Conservation (phyloP, 176 grass and related monocot genomes). For the Hyparrhenia diplandra region DNA sequence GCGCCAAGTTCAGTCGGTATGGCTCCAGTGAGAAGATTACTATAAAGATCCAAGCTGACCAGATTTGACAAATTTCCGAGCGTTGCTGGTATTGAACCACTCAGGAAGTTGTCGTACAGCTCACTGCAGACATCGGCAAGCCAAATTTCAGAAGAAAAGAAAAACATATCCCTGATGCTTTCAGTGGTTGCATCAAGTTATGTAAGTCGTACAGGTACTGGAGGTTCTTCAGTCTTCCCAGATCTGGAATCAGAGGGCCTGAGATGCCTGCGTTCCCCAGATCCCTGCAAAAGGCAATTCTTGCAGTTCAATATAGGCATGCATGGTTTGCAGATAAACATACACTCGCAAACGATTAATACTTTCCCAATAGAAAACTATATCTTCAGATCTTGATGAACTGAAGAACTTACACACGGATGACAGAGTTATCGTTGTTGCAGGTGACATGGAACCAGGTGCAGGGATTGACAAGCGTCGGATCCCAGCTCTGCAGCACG, state of each 20-base stretch:
- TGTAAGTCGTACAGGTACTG: conserved; percentile 25
- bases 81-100: conserved; percentile 4
- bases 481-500: conserved; percentile 44
- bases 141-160: not conserved
- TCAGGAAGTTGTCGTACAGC: not conserved
- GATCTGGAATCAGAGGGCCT: conserved; percentile 34
- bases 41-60: conserved; percentile 15
- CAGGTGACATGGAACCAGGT: conserved; percentile 38
- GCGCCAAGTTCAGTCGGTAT: conserved; percentile 28
- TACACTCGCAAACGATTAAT: not conserved
- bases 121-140: not conserved
- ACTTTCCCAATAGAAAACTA: not conserved
- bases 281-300: conserved; percentile 30
- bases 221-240: conserved; percentile 37
- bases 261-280: conserved; percentile 29
- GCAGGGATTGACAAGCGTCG: conserved; percentile 45
- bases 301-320: no score
- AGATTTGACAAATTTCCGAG: not conserved
- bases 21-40: not conserved
- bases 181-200: not conserved
- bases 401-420: conserved; percentile 33
- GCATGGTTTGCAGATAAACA: no score
- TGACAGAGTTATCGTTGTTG: conserved; percentile 33
- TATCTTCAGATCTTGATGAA: not conserved
- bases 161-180: not conserved